Percentiles rank a stretch among this genome's conserved stretches.
Conservation (phyloP, 129 eudicot genomes). For the Glebionis coronaria region DNA sequence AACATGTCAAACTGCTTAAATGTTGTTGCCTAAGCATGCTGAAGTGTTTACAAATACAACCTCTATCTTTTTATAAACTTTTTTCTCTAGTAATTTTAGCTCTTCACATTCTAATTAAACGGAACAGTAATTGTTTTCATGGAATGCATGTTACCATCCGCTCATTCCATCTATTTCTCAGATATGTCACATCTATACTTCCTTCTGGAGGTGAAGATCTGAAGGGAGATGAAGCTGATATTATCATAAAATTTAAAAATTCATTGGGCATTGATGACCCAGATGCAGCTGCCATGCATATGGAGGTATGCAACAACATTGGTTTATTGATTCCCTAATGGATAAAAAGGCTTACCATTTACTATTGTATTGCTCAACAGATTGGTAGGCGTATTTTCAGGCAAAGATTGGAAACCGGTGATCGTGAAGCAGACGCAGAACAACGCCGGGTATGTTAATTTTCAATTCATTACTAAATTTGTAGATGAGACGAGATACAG, state of each 20-base stretch:
- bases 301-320: slow-evolving; percentile 63
- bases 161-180: slow-evolving; percentile 27
- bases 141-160: slow-evolving; percentile 6
- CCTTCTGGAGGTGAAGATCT: slow-evolving; percentile 82
- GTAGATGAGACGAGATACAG: slow-evolving; percentile 30
- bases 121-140: neutral
- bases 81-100: neutral
- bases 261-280: slow-evolving; percentile 97
- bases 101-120: neutral
- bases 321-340: slow-evolving; percentile 15
- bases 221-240: slow-evolving; percentile 81
- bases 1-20: neutral
- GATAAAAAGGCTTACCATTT: neutral
- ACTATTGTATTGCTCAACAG: slow-evolving; percentile 44
- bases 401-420: slow-evolving; percentile 96
- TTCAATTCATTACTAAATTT: neutral
- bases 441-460: slow-evolving; percentile 78
- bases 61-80: neutral
- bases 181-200: slow-evolving; percentile 77
- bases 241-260: slow-evolving; percentile 71
- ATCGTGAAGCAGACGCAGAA: slow-evolving; percentile 76
- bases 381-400: slow-evolving; percentile 85
- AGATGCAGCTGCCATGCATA: slow-evolving; percentile 98
- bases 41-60: neutral
- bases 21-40: neutral